Conservation (phyloP, 306 rosid genomes). For the Cucurbita moschata region DNA sequence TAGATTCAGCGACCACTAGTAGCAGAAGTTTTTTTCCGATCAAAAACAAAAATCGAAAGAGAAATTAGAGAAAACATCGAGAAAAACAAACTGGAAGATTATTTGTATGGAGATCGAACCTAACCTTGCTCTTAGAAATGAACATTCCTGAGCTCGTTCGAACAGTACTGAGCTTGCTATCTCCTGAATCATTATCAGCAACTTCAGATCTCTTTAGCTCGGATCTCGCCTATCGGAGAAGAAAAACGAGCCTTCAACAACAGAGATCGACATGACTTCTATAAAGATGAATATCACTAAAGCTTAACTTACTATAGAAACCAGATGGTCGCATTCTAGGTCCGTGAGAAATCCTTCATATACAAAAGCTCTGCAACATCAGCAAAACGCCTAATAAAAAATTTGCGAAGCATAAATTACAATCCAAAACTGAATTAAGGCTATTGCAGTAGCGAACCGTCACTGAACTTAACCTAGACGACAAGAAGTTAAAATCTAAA, state of each 20-base stretch:
- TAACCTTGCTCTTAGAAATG: constrained; percentile 72
- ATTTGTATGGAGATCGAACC: not conserved
- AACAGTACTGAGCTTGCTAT: constrained; percentile 62
- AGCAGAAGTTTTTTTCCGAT: not conserved
- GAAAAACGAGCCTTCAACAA: not conserved
- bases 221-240: constrained; percentile 53
- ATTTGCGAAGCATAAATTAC: not conserved
- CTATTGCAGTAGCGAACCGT: not conserved
- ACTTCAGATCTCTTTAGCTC: constrained; percentile 95
- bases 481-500: not conserved
- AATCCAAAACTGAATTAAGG: not conserved
- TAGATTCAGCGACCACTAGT: not conserved
- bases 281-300: not conserved
- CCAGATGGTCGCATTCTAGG: constrained; percentile 83
- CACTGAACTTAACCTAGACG: not conserved
- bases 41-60: not conserved
- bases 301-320: constrained; percentile 54
- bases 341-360: constrained; percentile 81
- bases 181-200: constrained; percentile 61
- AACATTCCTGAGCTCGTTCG: constrained; percentile 97
- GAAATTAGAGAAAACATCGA: not conserved
- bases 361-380: constrained; percentile 72
- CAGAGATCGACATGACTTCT: not conserved
- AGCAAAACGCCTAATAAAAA: not conserved
- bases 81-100: not conserved